Evolutionary conservation across 1,139 yeast species (phyloP), one percentile per base, ranked within the genome.

Genomic region (Kodamaea derodonti): DNA sequence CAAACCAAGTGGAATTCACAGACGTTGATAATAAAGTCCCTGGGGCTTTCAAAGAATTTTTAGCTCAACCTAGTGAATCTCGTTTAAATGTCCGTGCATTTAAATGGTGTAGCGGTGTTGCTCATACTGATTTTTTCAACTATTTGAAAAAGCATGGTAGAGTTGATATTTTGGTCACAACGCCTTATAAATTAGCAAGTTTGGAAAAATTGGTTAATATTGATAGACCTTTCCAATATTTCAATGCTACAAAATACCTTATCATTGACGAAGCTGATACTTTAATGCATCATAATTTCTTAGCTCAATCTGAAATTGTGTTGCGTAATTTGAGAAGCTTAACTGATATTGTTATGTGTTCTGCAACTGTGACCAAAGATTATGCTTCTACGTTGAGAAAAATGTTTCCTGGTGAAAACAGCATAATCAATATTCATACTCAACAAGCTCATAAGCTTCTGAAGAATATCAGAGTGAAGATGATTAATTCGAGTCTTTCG

Each of bases 191-290:
- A 49, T 50, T 84, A 17, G 56, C 62, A 14, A 66, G 74, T 3
- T 58, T 78, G 33, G 63, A 65, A 29, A 65, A 68, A 32, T 64
- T 75, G 28, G 59, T 62, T 23, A 66, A 66, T 47, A 51, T 69
- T 11, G 62, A 66, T 30, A 60, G 71, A 22, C 80, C 84, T 0
- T 77, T 69, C 46, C 60, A 67, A 26, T 53, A 65, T 9, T 60
- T 78, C 34, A 58, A 63, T 5, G 61, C 62, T 24, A 74, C 78
- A 0, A 69, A 73, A 20, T 82, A 74, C 47, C 68, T 85, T 36
- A 90, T 85, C 3, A 74, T 84, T n/a, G 98, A 92, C 56, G 98
- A 92, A 57, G 97, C 98, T 0, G 98, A 92, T 57, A 85, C 97
- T 0, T 64, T 92, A 36, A 73, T 92, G 79, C 96, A 90, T 51